Percentiles rank a stretch among this genome's conserved stretches.
Evolutionary conservation across 75 land plant species (phyloP).

Genomic region (Adiantum capillusveneris): DNA sequence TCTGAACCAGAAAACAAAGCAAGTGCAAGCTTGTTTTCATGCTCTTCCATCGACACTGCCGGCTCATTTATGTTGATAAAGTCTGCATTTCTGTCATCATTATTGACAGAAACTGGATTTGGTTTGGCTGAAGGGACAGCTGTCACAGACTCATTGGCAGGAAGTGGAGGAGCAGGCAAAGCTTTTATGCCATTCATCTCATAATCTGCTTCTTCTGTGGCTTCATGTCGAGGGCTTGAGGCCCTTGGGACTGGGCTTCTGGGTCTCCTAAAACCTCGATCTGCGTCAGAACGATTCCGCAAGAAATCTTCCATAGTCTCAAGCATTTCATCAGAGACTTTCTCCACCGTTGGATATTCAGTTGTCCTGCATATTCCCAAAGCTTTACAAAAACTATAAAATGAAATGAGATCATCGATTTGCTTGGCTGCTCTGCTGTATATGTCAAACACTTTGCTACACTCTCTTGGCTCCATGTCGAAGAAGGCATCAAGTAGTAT

Average conservation of each 20-base stretch:
- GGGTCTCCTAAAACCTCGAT: too few species aligned
- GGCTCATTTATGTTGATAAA: slow-evolving; percentile 29
- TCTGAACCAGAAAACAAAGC: slow-evolving; percentile 49
- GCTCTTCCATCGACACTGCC: slow-evolving; percentile 15
- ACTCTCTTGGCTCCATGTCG: slow-evolving; percentile 44
- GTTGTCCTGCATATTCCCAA: slow-evolving; percentile 67
- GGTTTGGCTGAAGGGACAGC: background rate
- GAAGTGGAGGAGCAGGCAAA: slow-evolving; percentile 6
- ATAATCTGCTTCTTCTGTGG: background rate
- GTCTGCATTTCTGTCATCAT: background rate
- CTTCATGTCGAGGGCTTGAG: too few species aligned
- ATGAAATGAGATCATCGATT: slow-evolving; percentile 54
- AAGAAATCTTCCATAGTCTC: slow-evolving; percentile 60
- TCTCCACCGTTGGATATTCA: slow-evolving; percentile 69
- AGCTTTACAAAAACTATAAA: slow-evolving; percentile 56
- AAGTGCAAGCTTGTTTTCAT: slow-evolving; percentile 57
- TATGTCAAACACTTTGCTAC: slow-evolving; percentile 42
- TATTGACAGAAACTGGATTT: too few species aligned
- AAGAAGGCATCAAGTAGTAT: slow-evolving; percentile 77
- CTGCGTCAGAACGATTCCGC: background rate
- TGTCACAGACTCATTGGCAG: background rate
- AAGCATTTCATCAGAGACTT: slow-evolving; percentile 29
- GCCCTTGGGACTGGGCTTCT: too few species aligned
- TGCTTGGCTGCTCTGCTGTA: slow-evolving; percentile 59
- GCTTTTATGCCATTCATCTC: slow-evolving; percentile 6